These are phyloP conservation scores for Lagerstroemia speciosa DNA, from an alignment of 345 rosid species.

Conservation along the genomic window DNA sequence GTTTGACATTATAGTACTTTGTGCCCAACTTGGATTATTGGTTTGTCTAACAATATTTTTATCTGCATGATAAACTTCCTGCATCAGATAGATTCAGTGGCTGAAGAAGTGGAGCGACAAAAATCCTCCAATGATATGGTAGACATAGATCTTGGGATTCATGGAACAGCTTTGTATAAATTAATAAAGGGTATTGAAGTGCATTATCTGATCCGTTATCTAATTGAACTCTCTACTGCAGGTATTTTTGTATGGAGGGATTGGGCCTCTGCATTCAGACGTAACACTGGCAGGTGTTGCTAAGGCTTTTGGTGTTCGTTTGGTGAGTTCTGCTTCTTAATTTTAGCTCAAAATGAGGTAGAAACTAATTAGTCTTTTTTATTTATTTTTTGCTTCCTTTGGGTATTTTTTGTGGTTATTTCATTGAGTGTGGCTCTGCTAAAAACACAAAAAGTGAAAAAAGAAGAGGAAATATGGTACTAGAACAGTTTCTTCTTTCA, in stretches of 20 bases:
- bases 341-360: no score
- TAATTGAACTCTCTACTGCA: constrained; percentile 5
- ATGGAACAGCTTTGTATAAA: not conserved
- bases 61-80: constrained; percentile 16
- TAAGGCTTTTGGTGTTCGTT: constrained; percentile 94
- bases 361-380: constrained; percentile 16
- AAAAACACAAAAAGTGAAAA: not conserved
- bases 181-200: not conserved
- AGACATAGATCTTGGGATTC: constrained; percentile 12
- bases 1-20: not conserved
- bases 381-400: not conserved
- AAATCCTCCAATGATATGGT: constrained; percentile 77
- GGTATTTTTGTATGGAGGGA: constrained; percentile 88
- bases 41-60: not conserved
- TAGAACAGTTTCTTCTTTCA: not conserved
- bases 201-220: not conserved
- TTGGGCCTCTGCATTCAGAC: constrained; percentile 94
- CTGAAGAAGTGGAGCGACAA: constrained; percentile 82
- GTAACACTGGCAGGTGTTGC: constrained; percentile 89
- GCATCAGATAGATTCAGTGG: constrained; percentile 85
- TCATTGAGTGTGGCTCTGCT: not conserved
- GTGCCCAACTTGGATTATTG: no score
- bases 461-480: not conserved
- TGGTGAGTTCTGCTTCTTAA: constrained; percentile 36
- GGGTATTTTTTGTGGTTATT: not conserved